A percentile compares a stretch with the other conserved stretches of the same genome.
phyloP scores from a whole-genome alignment of 2,329 filamentous ascomycete genomes.

The Lasiodiplodia hormozganensis region DNA sequence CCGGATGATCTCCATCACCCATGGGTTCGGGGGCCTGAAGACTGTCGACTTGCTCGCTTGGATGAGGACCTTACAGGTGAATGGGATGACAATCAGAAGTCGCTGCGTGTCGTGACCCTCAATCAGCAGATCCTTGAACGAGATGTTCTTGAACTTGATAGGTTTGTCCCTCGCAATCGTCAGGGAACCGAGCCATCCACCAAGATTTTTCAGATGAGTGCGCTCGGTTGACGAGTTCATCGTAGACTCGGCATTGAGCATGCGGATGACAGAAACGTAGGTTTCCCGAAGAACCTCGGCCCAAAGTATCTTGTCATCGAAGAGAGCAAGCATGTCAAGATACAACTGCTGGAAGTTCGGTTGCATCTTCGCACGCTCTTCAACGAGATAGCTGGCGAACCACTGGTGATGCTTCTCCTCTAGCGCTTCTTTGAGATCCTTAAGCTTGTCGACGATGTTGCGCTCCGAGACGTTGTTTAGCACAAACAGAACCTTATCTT shows the following conservation, averaged over 20 bases:
- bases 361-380: conserved; percentile 95
- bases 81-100: conserved; percentile 90
- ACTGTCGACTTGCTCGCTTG: conserved; percentile 86
- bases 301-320: conserved; percentile 81
- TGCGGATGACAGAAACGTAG: conserved; percentile 81
- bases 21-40: conserved; percentile 94
- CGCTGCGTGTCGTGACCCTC: conserved; percentile 94
- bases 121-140: conserved; percentile 92
- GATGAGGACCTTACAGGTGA: conserved; percentile 93
- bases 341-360: conserved; percentile 96
- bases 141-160: conserved; percentile 95
- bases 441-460: conserved; percentile 83
- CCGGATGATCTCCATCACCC: conserved; percentile 95
- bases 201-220: conserved; percentile 89
- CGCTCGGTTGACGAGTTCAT: conserved; percentile 85
- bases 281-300: conserved; percentile 91
- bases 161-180: conserved; percentile 94
- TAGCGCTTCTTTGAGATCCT: conserved; percentile 79
- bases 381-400: conserved; percentile 95
- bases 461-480: conserved; percentile 95
- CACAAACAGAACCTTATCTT: conserved; percentile 94
- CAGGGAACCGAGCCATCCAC: conserved; percentile 89
- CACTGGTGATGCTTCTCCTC: conserved; percentile 87
- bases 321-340: conserved; percentile 83
- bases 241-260: conserved; percentile 89